These are phyloP conservation scores for Amaranthus hypochondriacus DNA, from an alignment of 148 eudicot species.

Conservation along the genomic window DNA sequence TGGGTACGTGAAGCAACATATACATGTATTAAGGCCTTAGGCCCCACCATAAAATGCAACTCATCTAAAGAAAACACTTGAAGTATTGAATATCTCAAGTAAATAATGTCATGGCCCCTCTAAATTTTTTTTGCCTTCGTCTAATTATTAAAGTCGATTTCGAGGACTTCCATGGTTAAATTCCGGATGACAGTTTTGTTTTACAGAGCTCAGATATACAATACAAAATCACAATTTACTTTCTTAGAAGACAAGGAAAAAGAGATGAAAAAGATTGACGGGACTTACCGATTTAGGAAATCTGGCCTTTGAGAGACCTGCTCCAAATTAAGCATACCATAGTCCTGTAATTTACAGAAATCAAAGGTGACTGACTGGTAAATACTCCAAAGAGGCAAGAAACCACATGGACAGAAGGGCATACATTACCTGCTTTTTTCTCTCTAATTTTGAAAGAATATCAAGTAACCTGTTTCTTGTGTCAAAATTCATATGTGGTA, in stretches of 20 bases:
- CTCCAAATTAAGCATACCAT: slow-evolving; percentile 54
- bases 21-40: too few relatives aligned
- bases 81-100: too few relatives aligned
- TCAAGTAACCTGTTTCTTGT: slow-evolving; percentile 42
- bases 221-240: neutral
- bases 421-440: slow-evolving; percentile 49
- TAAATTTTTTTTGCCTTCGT: too few relatives aligned
- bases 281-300: slow-evolving; percentile 58
- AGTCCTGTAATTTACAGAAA: slow-evolving; percentile 53
- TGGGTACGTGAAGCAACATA: too few relatives aligned
- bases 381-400: neutral
- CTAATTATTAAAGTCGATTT: too few relatives aligned
- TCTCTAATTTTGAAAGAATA: slow-evolving; percentile 42
- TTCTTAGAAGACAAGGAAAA: neutral
- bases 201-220: neutral
- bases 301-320: slow-evolving; percentile 52
- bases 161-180: too few relatives aligned
- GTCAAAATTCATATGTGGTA: slow-evolving; percentile 45
- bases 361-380: slow-evolving; percentile 1
- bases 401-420: slow-evolving; percentile 12
- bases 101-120: too few relatives aligned
- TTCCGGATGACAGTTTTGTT: too few relatives aligned
- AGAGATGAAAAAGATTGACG: slow-evolving; percentile 7
- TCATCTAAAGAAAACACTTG: too few relatives aligned
- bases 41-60: too few relatives aligned